Evolutionary conservation across 192 early-diverging fungal species (phyloP).

Genomic region (Ramicandelaber brevisporus): DNA sequence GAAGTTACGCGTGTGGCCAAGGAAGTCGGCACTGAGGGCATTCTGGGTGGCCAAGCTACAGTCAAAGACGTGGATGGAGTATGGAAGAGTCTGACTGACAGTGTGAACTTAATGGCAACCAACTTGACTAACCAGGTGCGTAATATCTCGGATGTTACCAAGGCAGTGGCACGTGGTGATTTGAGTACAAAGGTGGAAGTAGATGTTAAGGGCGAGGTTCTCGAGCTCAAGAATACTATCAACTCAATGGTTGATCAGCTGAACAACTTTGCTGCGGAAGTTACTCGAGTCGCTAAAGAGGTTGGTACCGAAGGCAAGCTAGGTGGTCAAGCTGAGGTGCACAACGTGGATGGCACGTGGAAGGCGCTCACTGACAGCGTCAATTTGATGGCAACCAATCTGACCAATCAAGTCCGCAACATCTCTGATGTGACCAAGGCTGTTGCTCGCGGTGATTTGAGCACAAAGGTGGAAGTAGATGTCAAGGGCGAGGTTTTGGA

Average conservation of each 20-base stretch:
- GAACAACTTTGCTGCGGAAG: conserved; percentile 26
- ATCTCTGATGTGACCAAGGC: conserved; percentile 40
- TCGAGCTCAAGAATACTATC: conserved; percentile 30
- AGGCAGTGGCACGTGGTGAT: conserved; percentile 34
- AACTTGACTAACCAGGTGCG: conserved; percentile 34
- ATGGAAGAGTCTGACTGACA: conserved; percentile 30
- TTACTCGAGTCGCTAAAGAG: conserved; percentile 20
- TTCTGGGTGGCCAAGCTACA: conserved; percentile 22
- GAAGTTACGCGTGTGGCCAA: conserved; percentile 33
- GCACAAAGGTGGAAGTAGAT: conserved; percentile 29
- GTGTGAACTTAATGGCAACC: conserved; percentile 32
- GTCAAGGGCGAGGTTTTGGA: conserved; percentile 41
- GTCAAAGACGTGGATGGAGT: conserved; percentile 25
- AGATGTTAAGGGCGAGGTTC: conserved; percentile 26
- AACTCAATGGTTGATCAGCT: conserved; percentile 44
- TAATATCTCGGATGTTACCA: conserved; percentile 25
- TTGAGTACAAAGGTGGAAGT: conserved; percentile 30
- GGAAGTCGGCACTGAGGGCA: conserved; percentile 33
- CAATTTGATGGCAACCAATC: conserved; percentile 27
- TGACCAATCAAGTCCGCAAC: conserved; percentile 25
- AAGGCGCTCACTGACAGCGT: conserved; percentile 35
- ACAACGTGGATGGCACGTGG: conserved; percentile 31
- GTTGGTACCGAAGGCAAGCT: conserved; percentile 28
- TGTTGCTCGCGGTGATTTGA: conserved; percentile 41
- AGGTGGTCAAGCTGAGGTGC: conserved; percentile 21